Evolutionary conservation across 2,329 filamentous ascomycete genomes (phyloP), one percentile per base, ranked within the genome.

Genomic region (Aspergillus sp.): DNA sequence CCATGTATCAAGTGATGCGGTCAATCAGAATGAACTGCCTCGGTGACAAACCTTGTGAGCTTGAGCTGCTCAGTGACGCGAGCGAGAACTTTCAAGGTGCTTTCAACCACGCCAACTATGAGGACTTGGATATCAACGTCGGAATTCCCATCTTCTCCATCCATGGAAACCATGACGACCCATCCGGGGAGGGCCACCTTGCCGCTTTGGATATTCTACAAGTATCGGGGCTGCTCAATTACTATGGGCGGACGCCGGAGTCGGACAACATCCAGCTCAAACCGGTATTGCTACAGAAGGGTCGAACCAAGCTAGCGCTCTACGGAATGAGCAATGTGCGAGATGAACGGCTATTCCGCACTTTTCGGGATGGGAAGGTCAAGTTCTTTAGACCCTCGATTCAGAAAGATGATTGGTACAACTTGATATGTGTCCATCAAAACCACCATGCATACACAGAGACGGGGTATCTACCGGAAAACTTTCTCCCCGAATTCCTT

Each of bases 91-190:
- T 99, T 67, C 89, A 91, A 61, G 90, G 90, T 6, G 88, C 91
- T 0, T 96, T 97, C 70, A 88, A 91, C 50, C 90, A 97, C 73
- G 93, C 96, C 75, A 99, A 99, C 75, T 99, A 99, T 75, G 92
- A 98, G 75, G 95, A 99, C 68, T 86, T 91, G 23, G 91, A 99
- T 67, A 97, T 99, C 75, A 99, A 99, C 68, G 86, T 99, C 60
- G 91, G 93, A 1, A 97, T 98, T 56, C 95, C 95, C 0, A 92
- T 99, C 27, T 99, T 99, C 72, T 96, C 93, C 0, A 99, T 99
- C 41, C 96, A 99, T 68, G 95, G 95, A 46, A 99, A 99, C 69
- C 95, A 99, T 72, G 95, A 99, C 70, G 95, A 99, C 71, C 95
- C 95, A 0, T 96, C 93, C n/a, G 95, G 95, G 9, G 93, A 97